Evolutionary conservation across 352 stramenopile genomes (phyloP).

Genomic region (Pythium brassicae): DNA sequence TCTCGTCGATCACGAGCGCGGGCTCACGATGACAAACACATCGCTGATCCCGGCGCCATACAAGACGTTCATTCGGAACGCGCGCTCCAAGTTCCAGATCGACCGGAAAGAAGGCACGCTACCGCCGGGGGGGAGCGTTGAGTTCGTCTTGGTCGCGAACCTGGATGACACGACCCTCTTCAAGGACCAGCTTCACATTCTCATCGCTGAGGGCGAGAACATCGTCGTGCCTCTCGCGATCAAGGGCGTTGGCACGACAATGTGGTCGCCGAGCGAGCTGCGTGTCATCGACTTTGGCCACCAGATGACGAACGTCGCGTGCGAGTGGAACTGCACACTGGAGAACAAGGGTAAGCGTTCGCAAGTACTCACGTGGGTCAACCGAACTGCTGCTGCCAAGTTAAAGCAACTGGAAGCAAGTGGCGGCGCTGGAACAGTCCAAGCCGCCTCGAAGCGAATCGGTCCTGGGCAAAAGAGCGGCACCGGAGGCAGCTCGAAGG

Average conservation of each 20-base stretch:
- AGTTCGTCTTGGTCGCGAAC: conserved; percentile 83
- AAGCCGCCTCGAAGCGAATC: not conserved
- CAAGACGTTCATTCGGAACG: conserved; percentile 92
- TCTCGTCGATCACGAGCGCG: conserved; percentile 71
- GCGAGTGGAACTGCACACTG: conserved; percentile 90
- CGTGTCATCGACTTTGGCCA: conserved; percentile 88
- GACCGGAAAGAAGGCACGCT: conserved; percentile 87
- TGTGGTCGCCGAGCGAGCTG: conserved; percentile 90
- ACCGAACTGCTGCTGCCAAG: conserved; percentile 52
- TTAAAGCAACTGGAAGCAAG: conserved; percentile 25
- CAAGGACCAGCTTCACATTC: conserved; percentile 92
- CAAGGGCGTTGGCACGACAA: conserved; percentile 91
- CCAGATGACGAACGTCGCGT: conserved; percentile 88
- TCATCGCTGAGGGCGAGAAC: conserved; percentile 90
- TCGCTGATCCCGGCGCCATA: conserved; percentile 89
- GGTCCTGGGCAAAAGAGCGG: conserved; percentile 15
- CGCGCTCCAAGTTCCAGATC: conserved; percentile 90
- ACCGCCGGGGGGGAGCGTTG: conserved; percentile 64
- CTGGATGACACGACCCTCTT: conserved; percentile 92
- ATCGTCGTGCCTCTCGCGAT: conserved; percentile 86
- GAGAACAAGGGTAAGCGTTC: conserved; percentile 94
- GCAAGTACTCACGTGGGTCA: conserved; percentile 91
- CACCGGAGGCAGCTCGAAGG: conserved; percentile 17
- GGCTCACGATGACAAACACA: conserved; percentile 83
- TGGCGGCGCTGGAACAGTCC: not conserved